Evolutionary conservation across 352 stramenopile species (phyloP).

Genomic region (Pythium guiyangense): DNA sequence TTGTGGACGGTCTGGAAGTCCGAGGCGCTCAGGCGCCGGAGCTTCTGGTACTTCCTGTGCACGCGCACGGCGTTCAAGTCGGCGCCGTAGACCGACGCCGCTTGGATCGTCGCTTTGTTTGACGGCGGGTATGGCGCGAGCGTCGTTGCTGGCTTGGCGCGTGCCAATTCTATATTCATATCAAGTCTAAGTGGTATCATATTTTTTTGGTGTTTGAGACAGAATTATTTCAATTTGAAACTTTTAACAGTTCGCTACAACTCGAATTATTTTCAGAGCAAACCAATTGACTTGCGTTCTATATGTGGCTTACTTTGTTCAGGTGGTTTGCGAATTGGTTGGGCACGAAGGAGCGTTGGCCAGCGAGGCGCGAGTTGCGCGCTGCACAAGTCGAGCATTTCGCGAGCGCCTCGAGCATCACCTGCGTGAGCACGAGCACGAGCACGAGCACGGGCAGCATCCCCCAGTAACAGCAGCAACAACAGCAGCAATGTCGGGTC

Average conservation of each 20-base stretch:
- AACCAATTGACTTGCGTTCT: background rate
- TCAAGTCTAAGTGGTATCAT: no score
- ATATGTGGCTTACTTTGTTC: background rate
- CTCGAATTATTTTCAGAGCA: background rate
- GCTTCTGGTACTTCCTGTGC: no score
- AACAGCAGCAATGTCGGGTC: slow-evolving; percentile 40
- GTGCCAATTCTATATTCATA: no score
- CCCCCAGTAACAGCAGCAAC: background rate
- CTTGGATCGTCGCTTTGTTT: no score
- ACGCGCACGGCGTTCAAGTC: no score
- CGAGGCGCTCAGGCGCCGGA: no score
- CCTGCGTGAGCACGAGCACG: background rate
- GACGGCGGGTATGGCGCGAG: slow-evolving; percentile 12
- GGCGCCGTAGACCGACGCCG: no score
- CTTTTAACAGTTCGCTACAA: no score
- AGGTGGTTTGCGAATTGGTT: slow-evolving; percentile 6
- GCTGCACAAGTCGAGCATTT: background rate
- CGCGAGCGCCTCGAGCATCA: background rate
- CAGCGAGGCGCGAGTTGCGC: background rate
- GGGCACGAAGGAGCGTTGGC: slow-evolving; percentile 1
- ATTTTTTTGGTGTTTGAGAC: no score
- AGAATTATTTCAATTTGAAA: no score
- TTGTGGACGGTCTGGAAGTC: no score
- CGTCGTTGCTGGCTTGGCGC: slow-evolving; percentile 17
- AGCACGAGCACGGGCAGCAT: no score